phyloP scores from a whole-genome alignment of 164 flowering plant genomes.

The Macadamia tetraphylla region DNA sequence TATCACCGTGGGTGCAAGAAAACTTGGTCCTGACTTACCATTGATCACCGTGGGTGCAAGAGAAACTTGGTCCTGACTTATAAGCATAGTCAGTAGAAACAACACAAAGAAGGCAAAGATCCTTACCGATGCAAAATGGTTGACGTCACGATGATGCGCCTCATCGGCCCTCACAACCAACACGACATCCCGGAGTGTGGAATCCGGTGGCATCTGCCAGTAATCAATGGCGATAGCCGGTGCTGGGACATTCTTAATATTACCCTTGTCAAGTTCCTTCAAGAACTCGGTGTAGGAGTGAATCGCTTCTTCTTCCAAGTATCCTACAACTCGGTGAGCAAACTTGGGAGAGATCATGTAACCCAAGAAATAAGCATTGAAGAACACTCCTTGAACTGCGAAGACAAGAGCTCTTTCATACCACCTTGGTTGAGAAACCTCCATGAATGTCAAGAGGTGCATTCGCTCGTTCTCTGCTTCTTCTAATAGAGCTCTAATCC shows the following conservation, averaged over 20 bases:
- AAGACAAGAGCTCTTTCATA: constrained; percentile 67
- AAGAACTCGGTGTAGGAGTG: constrained; percentile 46
- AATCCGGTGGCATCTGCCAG: constrained; percentile 48
- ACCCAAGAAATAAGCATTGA: constrained; percentile 63
- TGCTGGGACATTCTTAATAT: constrained; percentile 60
- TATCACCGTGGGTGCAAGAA: too few relatives aligned
- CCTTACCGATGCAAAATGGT: too few relatives aligned
- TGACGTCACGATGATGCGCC: too few relatives aligned
- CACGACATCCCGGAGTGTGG: constrained; percentile 64
- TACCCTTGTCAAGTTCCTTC: constrained; percentile 44
- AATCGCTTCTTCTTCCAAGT: constrained; percentile 73
- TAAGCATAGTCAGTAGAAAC: too few relatives aligned
- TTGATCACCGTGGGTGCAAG: too few relatives aligned
- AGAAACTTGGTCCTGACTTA: too few relatives aligned
- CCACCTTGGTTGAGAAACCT: constrained; percentile 44
- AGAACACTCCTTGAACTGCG: constrained; percentile 63
- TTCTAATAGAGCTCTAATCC: constrained; percentile 67
- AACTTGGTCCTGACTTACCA: too few relatives aligned
- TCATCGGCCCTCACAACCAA: constrained; percentile 23
- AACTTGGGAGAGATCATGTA: constrained; percentile 57
- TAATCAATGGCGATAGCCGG: constrained; percentile 79
- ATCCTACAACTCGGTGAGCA: constrained; percentile 67
- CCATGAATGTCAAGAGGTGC: constrained; percentile 58
- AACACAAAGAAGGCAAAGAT: too few relatives aligned
- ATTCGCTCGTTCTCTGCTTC: constrained; percentile 80